Conservation (phyloP, 257 asterid species). For the Solanum clarkiae region DNA sequence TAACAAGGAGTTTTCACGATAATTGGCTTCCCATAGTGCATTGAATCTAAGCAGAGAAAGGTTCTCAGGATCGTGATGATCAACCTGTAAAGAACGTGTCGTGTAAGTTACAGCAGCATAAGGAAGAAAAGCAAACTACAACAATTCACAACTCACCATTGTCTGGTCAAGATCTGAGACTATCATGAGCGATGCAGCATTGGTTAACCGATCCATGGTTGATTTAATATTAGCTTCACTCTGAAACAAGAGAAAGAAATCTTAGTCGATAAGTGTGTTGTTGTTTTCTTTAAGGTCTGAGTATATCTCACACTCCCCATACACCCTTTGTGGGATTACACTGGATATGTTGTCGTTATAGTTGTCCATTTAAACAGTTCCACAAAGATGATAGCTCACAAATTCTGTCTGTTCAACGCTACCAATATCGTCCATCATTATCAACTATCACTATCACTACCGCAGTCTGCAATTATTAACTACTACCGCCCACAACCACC, state of each 20-base stretch:
- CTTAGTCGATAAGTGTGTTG: neutral
- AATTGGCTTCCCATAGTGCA: slow-evolving; percentile 90
- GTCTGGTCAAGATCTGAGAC: slow-evolving; percentile 97
- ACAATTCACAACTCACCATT: slow-evolving; percentile 49
- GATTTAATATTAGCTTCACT: slow-evolving; percentile 14
- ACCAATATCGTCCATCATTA: neutral
- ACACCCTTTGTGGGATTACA: neutral
- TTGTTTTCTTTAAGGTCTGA: neutral
- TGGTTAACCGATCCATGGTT: slow-evolving; percentile 59
- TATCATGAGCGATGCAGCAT: slow-evolving; percentile 74
- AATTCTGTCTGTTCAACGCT: neutral
- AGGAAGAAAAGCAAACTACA: neutral
- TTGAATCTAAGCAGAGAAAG: slow-evolving; percentile 83
- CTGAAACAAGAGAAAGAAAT: slow-evolving; percentile 19
- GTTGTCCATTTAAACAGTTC: neutral
- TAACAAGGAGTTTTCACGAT: slow-evolving; percentile 69
- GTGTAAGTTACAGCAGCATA: slow-evolving; percentile 1
- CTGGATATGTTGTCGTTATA: neutral
- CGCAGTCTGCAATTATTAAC: neutral
- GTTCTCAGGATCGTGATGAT: slow-evolving; percentile 73
- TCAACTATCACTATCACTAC: neutral
- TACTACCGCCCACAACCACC: neutral
- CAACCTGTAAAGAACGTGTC: slow-evolving; percentile 53
- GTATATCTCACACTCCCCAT: neutral
- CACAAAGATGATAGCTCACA: neutral